Evolutionary conservation across 2,329 filamentous ascomycete species (phyloP).

Genomic region (Neurospora crassa): DNA sequence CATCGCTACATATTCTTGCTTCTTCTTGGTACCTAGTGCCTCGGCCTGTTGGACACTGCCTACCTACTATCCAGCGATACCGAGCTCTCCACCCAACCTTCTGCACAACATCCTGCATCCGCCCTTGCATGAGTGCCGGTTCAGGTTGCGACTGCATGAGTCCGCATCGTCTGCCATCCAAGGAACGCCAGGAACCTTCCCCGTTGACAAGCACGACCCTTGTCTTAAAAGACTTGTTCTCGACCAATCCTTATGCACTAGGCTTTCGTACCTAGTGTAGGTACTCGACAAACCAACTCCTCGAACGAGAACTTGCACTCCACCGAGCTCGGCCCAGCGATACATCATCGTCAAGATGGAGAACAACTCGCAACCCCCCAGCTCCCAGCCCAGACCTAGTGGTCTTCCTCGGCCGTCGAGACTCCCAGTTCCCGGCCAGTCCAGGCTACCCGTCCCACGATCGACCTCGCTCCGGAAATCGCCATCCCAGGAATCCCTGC

Average conservation of each 20-base stretch:
- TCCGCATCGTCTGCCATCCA: neutral
- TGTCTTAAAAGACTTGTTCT: neutral
- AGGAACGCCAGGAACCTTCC: neutral
- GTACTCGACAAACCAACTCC: neutral
- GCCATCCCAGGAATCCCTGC: slow-evolving; percentile 14
- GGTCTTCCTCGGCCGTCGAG: slow-evolving; percentile 18
- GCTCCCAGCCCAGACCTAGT: slow-evolving; percentile 10
- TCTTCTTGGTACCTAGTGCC: neutral
- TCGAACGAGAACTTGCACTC: neutral
- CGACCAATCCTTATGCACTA: neutral
- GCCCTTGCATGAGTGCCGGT: neutral
- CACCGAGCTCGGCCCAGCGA: neutral
- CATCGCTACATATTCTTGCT: no score
- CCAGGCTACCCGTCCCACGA: slow-evolving; percentile 18
- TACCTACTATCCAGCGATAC: neutral
- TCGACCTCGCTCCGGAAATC: slow-evolving; percentile 14
- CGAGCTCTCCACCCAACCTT: neutral
- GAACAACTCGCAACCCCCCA: slow-evolving; percentile 7
- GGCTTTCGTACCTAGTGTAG: neutral
- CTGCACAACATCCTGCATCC: neutral
- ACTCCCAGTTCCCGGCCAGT: slow-evolving; percentile 13
- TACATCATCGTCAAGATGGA: slow-evolving; percentile 10
- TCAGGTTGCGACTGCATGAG: neutral
- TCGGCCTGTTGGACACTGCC: neutral
- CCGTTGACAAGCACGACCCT: neutral